Percentiles rank a stretch among this genome's conserved stretches.
phyloP scores from a whole-genome alignment of 2,329 filamentous ascomycete species.

The Exophiala sp. region DNA sequence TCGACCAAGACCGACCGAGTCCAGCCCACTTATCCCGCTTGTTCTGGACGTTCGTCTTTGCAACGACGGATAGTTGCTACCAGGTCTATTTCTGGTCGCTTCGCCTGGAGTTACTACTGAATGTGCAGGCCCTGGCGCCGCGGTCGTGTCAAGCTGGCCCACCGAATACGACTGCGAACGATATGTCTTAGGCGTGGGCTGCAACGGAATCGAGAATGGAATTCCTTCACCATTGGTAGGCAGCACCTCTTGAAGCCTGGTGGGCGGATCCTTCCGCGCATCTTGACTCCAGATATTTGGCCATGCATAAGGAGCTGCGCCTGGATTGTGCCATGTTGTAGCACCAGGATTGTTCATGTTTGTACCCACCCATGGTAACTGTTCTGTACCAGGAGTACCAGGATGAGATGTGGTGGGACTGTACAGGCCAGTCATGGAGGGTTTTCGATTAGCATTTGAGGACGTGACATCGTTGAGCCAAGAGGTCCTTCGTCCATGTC shows the following conservation, averaged over 20 bases:
- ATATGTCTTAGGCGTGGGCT: constrained; percentile 88
- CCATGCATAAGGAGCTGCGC: constrained; percentile 46
- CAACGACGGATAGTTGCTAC: constrained; percentile 61
- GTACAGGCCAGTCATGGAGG: constrained; percentile 71
- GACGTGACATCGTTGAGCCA: constrained; percentile 82
- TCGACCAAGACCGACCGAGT: constrained; percentile 44
- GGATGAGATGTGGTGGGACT: constrained; percentile 78
- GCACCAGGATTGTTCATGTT: constrained; percentile 15
- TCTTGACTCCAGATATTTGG: constrained; percentile 79
- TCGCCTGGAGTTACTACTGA: constrained; percentile 33
- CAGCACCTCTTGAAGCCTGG: constrained; percentile 69
- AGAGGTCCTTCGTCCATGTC: constrained; percentile 68
- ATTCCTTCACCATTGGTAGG: constrained; percentile 66
- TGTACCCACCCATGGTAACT: constrained; percentile 41
- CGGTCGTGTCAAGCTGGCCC: constrained; percentile 66
- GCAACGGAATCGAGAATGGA: constrained; percentile 80
- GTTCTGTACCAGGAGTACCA: constrained; percentile 70
- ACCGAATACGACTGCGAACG: constrained; percentile 96
- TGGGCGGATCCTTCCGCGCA: constrained; percentile 68
- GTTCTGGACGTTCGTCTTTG: constrained; percentile 73
- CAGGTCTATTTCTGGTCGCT: constrained; percentile 36
- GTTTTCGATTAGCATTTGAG: constrained; percentile 61
- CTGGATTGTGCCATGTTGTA: constrained; percentile 22
- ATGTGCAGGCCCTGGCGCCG: constrained; percentile 27
- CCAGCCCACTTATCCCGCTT: constrained; percentile 45